Base-by-base conservation (phyloP, 73 alveolate genomes). In the Halteria grandinella region DNA sequence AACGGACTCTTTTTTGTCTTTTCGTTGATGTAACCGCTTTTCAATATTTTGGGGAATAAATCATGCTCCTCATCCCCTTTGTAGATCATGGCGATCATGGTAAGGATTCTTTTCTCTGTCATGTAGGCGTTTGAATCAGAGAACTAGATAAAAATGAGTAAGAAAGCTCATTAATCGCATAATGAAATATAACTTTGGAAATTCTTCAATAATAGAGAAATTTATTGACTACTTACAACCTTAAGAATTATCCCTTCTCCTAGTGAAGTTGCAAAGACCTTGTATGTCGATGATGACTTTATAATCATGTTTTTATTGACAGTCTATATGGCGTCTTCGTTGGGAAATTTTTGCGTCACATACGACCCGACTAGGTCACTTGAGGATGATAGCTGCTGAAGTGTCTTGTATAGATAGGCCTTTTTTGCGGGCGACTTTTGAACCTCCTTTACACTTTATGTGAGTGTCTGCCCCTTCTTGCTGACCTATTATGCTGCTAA, bases 201-300 rank as follows among this genome's bases (percentile, higher is more conserved):
- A 18, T 25, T 25, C 20, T 53, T 11, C 47, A 25, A n/a, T 17
- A 48, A 48, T 48, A 53, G n/a, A n/a, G n/a, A n/a, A n/a, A n/a
- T n/a, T 39, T 14, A 11, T 11, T 14, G 6, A 53, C 8, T 12
- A 53, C 69, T 53, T 53, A 53, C 69, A 5, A 53, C 43, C 24
- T 53, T 53, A 18, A 53, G 44, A 53, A 17, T 25, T 25, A 53
- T 23, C 10, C 29, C 47, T 53, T 7, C 15, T 4, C 48, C 49
- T 5, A 53, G 8, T 20, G 11, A 25, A 18, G 69, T 53, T 18
- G 37, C 23, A 53, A 17, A 53, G 5, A 53, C 3, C 29, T 53
- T 53, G 24, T 53, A 53, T 53, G 69, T 11, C 8, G 69, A 53
- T 53, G 69, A 25, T 21, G 23, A 23, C 24, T 53, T 53, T 53